Percentiles rank a stretch among this genome's conserved stretches.
Conservation (phyloP, 2,329 filamentous ascomycete species). For the Scedosporium dehoogii region DNA sequence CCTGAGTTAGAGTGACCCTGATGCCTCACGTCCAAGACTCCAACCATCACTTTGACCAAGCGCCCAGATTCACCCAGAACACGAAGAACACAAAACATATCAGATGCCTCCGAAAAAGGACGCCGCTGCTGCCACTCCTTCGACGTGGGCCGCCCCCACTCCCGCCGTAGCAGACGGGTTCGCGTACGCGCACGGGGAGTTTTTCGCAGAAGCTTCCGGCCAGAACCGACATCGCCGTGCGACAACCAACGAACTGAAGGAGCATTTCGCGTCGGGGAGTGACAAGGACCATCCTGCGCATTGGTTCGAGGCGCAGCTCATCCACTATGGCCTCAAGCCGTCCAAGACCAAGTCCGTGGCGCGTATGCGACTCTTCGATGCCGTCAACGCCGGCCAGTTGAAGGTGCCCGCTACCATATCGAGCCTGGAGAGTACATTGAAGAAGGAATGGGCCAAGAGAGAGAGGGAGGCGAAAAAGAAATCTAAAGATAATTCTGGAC, state of each 20-base stretch:
- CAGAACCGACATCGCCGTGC: constrained; percentile 36
- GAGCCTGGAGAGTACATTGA: constrained; percentile 42
- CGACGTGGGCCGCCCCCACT: background rate
- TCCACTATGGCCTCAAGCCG: constrained; percentile 49
- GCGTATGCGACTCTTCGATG: constrained; percentile 48
- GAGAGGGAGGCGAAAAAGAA: constrained; percentile 34
- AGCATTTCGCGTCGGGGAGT: constrained; percentile 27
- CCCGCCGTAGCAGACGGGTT: constrained; percentile 27
- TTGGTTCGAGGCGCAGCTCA: constrained; percentile 52
- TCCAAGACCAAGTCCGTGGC: constrained; percentile 49
- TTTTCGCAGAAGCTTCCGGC: constrained; percentile 33
- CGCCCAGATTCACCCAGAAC: too few relatives aligned
- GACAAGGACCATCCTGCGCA: constrained; percentile 43
- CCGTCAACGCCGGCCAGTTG: constrained; percentile 37
- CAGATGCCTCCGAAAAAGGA: too few relatives aligned
- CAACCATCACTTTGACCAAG: too few relatives aligned
- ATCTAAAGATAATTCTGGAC: constrained; percentile 13
- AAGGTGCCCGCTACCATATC: constrained; percentile 36
- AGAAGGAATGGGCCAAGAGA: constrained; percentile 37
- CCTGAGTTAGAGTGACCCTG: too few relatives aligned
- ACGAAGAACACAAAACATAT: too few relatives aligned
- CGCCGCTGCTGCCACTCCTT: too few relatives aligned
- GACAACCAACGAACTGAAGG: constrained; percentile 30
- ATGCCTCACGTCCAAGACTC: too few relatives aligned
- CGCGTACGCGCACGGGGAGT: constrained; percentile 28